Evolutionary conservation across 176 grass and related monocot genomes (phyloP), one percentile per base, ranked within the genome.

Genomic region (Alloteropsis semialata): DNA sequence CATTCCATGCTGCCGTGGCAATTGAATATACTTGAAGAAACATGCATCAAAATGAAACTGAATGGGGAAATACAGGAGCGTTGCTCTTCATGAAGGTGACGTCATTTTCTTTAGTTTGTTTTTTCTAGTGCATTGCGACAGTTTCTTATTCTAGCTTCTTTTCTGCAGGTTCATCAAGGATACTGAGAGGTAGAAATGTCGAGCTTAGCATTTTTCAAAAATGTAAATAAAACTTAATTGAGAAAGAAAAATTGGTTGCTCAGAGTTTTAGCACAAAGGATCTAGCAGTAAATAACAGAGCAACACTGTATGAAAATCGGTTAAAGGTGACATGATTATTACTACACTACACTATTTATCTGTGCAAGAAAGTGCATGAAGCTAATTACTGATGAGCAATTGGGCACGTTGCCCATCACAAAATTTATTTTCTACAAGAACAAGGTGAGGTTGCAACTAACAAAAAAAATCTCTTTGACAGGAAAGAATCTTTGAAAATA

Each of bases 1-100:
- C 94, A 10, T 39, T 97, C 12, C 91, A 97, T 76, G 82, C 94
- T 14, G 53, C 89, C 0, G 86, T 97, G 43, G 89, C 94, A 10
- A 81, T 84, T 1, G 86, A 92, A 32, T 97, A 32, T 97, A 85
- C 58, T 57, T 91, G 37, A 89, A 92, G 41, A 87, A 83, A 21
- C 41, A 28, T 45, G 39, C 0, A 45, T 28, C 12, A 10, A 1
- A 13, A 3, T 17, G n/a, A 70, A 70, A 15, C n/a, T 16, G 14
- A 69, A 69, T 69, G n/a, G 66, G 5, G 16, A 45, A 43, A 16
- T 11, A 15, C 8, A 39, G n/a, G 55, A 25, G n/a, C 9, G 24
- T 24, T 57, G 22, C 22, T 12, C 10, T 57, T 57, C 55, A 12
- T 25, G 8, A 3, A 57, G 22, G 55, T 12, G 9, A 25, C 10